These are phyloP conservation scores for Aegle marmelos DNA, from an alignment of 345 rosid genomes.

Conservation along the genomic window DNA sequence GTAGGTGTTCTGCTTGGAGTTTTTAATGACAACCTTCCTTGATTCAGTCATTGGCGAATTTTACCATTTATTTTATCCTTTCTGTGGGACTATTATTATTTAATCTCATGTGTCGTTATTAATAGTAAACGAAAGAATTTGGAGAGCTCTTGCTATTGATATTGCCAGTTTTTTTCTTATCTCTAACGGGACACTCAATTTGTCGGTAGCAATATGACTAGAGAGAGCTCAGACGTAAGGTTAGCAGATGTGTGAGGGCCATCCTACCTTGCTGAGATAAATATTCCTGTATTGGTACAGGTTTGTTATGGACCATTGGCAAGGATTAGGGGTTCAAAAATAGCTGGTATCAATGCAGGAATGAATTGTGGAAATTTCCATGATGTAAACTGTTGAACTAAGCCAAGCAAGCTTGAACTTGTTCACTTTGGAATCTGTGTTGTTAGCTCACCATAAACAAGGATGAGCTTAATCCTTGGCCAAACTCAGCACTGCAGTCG, in stretches of 20 bases:
- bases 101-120: no score
- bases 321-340: neutral
- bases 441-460: neutral
- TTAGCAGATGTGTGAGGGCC: neutral
- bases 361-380: neutral
- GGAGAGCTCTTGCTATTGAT: neutral
- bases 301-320: neutral
- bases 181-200: neutral
- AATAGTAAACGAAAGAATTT: neutral
- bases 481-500: neutral
- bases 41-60: neutral
- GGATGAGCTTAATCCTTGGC: slow-evolving; percentile 2
- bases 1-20: slow-evolving; percentile 3
- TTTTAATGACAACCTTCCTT: neutral
- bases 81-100: no score
- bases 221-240: neutral
- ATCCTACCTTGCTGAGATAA: neutral
- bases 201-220: neutral
- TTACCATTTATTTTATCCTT: no score
- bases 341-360: neutral
- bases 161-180: neutral
- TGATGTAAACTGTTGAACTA: neutral
- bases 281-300: neutral
- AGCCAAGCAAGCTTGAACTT: neutral
- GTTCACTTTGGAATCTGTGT: neutral